Percentiles rank a stretch among this genome's conserved stretches.
Evolutionary conservation across 441 rosid genomes (phyloP).

Genomic region (Codiaeum variegatum): DNA sequence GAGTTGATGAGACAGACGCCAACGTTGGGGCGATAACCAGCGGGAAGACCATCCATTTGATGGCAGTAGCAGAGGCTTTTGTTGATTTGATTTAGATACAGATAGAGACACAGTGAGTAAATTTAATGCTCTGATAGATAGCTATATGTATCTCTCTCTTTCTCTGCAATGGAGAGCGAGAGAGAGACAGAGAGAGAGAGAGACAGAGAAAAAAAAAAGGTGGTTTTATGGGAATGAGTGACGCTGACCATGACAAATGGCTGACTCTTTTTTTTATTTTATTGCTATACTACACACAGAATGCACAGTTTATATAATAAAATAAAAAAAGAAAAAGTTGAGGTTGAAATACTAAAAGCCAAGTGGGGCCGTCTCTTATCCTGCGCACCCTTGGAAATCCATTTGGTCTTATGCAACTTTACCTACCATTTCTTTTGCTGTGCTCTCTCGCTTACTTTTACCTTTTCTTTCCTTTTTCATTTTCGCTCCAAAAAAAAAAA

Average conservation of each 20-base stretch:
- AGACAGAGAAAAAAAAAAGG: not conserved
- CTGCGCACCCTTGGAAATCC: no score
- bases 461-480: no score
- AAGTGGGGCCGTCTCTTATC: no score
- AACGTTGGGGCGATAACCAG: slow-evolving; percentile 96
- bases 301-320: no score
- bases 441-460: no score
- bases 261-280: slow-evolving; percentile 24
- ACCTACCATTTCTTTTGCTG: no score
- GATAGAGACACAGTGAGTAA: slow-evolving; percentile 4
- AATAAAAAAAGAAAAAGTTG: no score
- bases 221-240: slow-evolving; percentile 37
- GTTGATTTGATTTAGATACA: not conserved
- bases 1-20: slow-evolving; percentile 93
- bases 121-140: not conserved
- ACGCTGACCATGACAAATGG: slow-evolving; percentile 50
- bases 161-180: not conserved
- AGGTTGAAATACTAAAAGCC: no score
- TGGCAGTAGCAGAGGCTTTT: not conserved
- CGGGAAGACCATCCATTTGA: slow-evolving; percentile 78
- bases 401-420: no score
- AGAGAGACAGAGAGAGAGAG: not conserved
- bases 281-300: no score
- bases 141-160: not conserved
- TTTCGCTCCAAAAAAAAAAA: no score